phyloP scores from a whole-genome alignment of 768 basidiomycete species.

The Asterophora lycoperdoides region DNA sequence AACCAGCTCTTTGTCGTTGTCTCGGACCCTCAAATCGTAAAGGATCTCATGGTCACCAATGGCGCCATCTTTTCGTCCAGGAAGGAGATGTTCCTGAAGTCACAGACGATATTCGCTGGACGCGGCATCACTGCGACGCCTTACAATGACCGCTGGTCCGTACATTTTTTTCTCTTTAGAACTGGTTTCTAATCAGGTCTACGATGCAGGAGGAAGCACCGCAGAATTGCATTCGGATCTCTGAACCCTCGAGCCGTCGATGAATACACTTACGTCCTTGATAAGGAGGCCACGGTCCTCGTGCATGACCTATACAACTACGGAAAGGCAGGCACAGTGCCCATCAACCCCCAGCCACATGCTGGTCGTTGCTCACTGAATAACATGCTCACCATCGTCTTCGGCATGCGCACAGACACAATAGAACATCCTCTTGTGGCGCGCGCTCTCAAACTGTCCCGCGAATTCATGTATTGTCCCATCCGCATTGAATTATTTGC shows the following conservation, averaged over 20 bases:
- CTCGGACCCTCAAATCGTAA: slow-evolving; percentile 39
- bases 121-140: slow-evolving; percentile 42
- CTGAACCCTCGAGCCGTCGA: slow-evolving; percentile 33
- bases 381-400: slow-evolving; percentile 43
- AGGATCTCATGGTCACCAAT: slow-evolving; percentile 42
- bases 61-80: slow-evolving; percentile 43
- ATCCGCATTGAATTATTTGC: background rate
- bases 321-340: slow-evolving; percentile 25
- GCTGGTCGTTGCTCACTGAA: slow-evolving; percentile 38
- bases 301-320: slow-evolving; percentile 33
- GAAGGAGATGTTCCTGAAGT: slow-evolving; percentile 44
- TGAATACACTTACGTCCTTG: slow-evolving; percentile 31
- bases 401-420: slow-evolving; percentile 38
- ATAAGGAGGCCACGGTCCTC: slow-evolving; percentile 36
- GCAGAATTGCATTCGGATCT: slow-evolving; percentile 32
- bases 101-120: slow-evolving; percentile 38
- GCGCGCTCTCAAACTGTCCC: slow-evolving; percentile 31
- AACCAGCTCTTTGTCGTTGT: slow-evolving; percentile 44
- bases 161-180: background rate
- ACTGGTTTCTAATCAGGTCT: background rate
- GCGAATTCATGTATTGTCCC: slow-evolving; percentile 38
- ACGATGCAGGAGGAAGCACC: slow-evolving; percentile 36
- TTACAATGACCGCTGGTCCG: slow-evolving; percentile 39
- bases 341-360: slow-evolving; percentile 37
- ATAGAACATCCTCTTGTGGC: slow-evolving; percentile 35